A percentile compares a stretch with the other conserved stretches of the same genome.
These are phyloP conservation scores for Termitomyces bulborhizus DNA, from an alignment of 768 basidiomycete genomes.

Conservation along the genomic window DNA sequence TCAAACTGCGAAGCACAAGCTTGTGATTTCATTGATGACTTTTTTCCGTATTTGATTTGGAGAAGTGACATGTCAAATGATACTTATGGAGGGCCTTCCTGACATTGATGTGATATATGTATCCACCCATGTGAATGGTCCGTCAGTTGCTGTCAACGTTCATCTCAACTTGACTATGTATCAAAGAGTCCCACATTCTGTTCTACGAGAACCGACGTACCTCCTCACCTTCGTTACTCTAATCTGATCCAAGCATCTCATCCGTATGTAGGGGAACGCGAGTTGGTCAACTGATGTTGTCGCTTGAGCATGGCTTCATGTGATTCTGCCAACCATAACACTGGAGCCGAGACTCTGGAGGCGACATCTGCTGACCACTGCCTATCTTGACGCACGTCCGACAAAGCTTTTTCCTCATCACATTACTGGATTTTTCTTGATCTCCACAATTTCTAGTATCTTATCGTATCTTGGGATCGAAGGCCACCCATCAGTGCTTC, in stretches of 20 bases:
- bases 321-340: slow-evolving; percentile 5
- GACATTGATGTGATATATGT: background rate
- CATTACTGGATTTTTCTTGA: background rate
- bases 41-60: background rate
- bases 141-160: background rate
- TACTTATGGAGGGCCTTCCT: background rate
- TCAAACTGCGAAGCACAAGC: background rate
- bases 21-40: slow-evolving; percentile 2
- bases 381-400: background rate
- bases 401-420: too few species aligned
- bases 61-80: background rate
- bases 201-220: background rate
- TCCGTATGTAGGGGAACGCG: background rate
- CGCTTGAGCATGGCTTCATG: slow-evolving; percentile 1
- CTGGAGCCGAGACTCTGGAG: background rate
- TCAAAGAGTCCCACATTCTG: background rate
- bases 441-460: background rate
- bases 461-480: slow-evolving; percentile 13
- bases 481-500: slow-evolving; percentile 1
- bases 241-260: background rate
- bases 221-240: background rate
- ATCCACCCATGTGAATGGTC: too few species aligned
- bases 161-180: background rate
- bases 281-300: slow-evolving; percentile 1
- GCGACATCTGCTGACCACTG: background rate